A percentile compares a stretch with the other conserved stretches of the same genome.
Conservation (phyloP, 1,284 basidiomycete genomes). For the Melampsora americana region DNA sequence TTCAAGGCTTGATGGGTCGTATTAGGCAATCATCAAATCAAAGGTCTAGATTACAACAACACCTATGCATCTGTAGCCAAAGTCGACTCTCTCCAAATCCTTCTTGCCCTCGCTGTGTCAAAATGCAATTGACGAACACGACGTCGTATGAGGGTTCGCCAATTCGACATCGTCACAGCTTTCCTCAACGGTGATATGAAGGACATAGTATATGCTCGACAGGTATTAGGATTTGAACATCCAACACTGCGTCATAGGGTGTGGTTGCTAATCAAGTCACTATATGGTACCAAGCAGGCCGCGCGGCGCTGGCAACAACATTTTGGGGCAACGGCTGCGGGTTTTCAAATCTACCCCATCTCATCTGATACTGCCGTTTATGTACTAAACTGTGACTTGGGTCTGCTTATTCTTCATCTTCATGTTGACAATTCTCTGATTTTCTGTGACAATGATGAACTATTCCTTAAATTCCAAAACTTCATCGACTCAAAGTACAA, state of each 20-base stretch:
- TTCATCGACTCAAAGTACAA: no score
- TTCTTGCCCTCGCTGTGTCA: not conserved
- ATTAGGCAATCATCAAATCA: no score
- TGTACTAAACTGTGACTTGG: not conserved
- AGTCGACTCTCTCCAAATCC: not conserved
- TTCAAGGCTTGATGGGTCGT: not conserved
- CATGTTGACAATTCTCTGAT: no score
- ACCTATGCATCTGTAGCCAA: not conserved
- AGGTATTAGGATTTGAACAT: no score
- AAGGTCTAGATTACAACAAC: not conserved
- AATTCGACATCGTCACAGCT: constrained; percentile 7
- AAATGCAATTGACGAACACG: not conserved
- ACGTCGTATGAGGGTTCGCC: not conserved
- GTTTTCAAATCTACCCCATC: not conserved
- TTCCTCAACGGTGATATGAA: constrained; percentile 7
- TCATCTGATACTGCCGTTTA: not conserved
- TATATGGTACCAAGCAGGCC: no score
- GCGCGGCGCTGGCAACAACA: no score
- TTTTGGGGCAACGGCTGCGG: not conserved
- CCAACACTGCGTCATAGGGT: no score
- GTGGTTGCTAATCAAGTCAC: no score
- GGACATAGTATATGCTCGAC: no score
- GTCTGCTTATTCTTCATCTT: not conserved
- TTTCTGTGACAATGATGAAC: no score
- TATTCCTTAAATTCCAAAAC: no score